Evolutionary conservation across 2,329 filamentous ascomycete species (phyloP).

Genomic region (Ophiostoma piceae): DNA sequence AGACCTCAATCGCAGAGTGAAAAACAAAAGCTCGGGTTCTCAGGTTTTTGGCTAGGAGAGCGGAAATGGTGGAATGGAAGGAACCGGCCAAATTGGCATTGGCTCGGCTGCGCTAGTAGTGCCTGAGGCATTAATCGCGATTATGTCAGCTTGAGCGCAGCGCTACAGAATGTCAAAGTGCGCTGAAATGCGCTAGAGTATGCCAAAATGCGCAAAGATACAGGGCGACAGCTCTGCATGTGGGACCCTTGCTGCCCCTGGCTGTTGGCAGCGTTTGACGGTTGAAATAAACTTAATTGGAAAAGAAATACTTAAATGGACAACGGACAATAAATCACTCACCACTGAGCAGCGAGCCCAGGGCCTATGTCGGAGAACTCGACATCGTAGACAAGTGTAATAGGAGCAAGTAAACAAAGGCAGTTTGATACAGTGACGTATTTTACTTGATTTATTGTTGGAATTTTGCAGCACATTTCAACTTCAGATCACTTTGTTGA

Average conservation of each 20-base stretch:
- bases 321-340: slow-evolving; percentile 20
- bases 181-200: neutral
- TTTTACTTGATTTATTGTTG: neutral
- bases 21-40: slow-evolving; percentile 25
- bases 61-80: slow-evolving; percentile 24
- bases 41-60: slow-evolving; percentile 28
- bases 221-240: neutral
- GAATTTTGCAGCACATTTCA: neutral
- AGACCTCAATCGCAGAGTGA: slow-evolving; percentile 20
- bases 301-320: neutral
- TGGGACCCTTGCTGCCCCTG: neutral
- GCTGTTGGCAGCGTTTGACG: neutral
- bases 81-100: slow-evolving; percentile 24
- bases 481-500: no score
- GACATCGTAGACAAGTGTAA: neutral
- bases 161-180: no score
- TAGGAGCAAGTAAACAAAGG: slow-evolving; percentile 5
- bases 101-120: slow-evolving; percentile 17
- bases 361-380: neutral
- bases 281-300: neutral
- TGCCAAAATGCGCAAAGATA: neutral
- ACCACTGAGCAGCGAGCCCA: neutral
- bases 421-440: neutral
- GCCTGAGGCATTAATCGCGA: slow-evolving; percentile 20
- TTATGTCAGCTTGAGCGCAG: neutral